Conservation (phyloP, 2,329 filamentous ascomycete species). For the Harringtonia aguacate region DNA sequence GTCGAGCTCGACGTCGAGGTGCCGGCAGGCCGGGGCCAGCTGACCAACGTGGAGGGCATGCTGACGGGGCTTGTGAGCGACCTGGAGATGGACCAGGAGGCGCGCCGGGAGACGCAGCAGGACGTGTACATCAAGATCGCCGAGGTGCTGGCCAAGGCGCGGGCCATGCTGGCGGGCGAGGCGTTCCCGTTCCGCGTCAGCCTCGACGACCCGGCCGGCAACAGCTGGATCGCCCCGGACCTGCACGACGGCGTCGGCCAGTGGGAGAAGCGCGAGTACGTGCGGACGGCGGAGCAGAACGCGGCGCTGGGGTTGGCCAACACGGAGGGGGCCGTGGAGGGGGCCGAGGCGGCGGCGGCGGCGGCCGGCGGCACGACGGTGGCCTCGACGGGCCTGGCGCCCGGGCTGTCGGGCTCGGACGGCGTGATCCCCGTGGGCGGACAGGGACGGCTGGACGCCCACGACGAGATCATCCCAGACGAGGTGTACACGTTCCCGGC, state of each 20-base stretch:
- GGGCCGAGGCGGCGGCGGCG: slow-evolving; percentile 15
- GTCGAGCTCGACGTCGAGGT: slow-evolving; percentile 92
- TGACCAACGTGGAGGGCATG: slow-evolving; percentile 89
- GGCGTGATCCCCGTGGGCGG: slow-evolving; percentile 38
- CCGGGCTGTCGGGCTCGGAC: slow-evolving; percentile 24
- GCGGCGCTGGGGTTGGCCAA: slow-evolving; percentile 67
- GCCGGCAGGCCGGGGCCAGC: slow-evolving; percentile 77
- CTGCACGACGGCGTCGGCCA: slow-evolving; percentile 72
- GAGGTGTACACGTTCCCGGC: slow-evolving; percentile 90
- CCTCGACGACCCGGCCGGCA: slow-evolving; percentile 85
- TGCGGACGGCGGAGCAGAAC: slow-evolving; percentile 77
- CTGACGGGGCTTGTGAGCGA: slow-evolving; percentile 70
- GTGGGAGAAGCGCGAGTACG: slow-evolving; percentile 78
- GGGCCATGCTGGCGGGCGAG: slow-evolving; percentile 66
- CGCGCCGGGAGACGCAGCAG: slow-evolving; percentile 64
- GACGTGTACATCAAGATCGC: slow-evolving; percentile 72
- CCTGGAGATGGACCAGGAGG: slow-evolving; percentile 70
- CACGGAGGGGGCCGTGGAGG: slow-evolving; percentile 36
- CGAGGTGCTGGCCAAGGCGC: slow-evolving; percentile 61
- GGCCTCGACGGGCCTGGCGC: slow-evolving; percentile 8
- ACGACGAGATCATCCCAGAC: slow-evolving; percentile 81
- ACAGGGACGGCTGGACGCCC: slow-evolving; percentile 28
- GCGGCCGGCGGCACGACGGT: slow-evolving; percentile 6
- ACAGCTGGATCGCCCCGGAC: slow-evolving; percentile 92
- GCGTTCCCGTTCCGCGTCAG: slow-evolving; percentile 80